Evolutionary conservation across 2,329 filamentous ascomycete species (phyloP).

Genomic region (Nemania sp.): DNA sequence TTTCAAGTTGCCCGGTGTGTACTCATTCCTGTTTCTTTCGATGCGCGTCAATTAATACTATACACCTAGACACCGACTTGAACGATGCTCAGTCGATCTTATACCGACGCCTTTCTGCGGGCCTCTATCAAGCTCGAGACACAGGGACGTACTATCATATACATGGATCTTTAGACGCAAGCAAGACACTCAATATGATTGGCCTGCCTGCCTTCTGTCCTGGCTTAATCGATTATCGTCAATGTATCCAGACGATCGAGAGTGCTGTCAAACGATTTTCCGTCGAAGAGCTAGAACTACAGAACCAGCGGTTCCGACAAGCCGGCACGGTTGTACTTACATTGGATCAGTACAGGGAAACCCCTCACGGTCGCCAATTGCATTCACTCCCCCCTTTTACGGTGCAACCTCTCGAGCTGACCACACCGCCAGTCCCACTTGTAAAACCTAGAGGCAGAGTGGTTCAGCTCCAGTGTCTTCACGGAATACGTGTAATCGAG

Average conservation of each 20-base stretch:
- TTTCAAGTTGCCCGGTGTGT: conserved; percentile 41
- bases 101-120: conserved; percentile 73
- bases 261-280: conserved; percentile 59
- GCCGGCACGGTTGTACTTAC: conserved; percentile 64
- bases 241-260: conserved; percentile 63
- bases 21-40: conserved; percentile 38
- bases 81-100: conserved; percentile 70
- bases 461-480: conserved; percentile 44
- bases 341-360: conserved; percentile 61
- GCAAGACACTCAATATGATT: conserved; percentile 70
- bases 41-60: conserved; percentile 30
- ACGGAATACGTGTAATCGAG: conserved; percentile 73
- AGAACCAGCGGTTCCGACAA: conserved; percentile 60
- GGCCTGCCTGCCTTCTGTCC: conserved; percentile 65
- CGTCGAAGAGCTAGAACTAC: conserved; percentile 57
- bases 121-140: conserved; percentile 70
- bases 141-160: conserved; percentile 73
- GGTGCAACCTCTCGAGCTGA: conserved; percentile 53
- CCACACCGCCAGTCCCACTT: conserved; percentile 52
- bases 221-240: conserved; percentile 61
- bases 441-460: conserved; percentile 36
- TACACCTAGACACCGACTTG: conserved; percentile 66
- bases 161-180: conserved; percentile 73
- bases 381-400: conserved; percentile 50
- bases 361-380: conserved; percentile 54